These are phyloP conservation scores for Blastobotrys malaysiensis DNA, from an alignment of 1,139 yeast genomes.

Conservation along the genomic window DNA sequence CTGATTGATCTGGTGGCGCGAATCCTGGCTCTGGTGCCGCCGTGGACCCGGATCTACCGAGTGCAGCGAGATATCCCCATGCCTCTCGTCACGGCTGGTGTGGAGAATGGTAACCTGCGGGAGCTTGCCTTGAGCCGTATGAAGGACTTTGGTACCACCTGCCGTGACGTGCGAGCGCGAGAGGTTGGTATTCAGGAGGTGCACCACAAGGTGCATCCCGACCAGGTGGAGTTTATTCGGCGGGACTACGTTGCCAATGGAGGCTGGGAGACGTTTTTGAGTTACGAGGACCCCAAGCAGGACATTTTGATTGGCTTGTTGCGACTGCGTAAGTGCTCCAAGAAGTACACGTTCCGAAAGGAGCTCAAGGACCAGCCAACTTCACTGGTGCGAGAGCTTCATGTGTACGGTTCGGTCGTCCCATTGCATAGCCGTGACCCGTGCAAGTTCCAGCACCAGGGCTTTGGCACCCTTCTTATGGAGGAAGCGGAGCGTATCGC, in stretches of 20 bases:
- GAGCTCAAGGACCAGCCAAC: constrained; percentile 83
- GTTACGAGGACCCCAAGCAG: constrained; percentile 96
- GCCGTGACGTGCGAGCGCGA: constrained; percentile 97
- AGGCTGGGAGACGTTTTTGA: constrained; percentile 97
- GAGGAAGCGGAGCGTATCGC: constrained; percentile 98
- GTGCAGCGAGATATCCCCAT: constrained; percentile 98
- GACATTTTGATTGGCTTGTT: constrained; percentile 90
- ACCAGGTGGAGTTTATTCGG: constrained; percentile 91
- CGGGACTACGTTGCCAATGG: constrained; percentile 97
- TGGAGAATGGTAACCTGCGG: constrained; percentile 93
- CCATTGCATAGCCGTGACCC: constrained; percentile 98
- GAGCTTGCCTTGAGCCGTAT: constrained; percentile 94
- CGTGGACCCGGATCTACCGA: constrained; percentile 98
- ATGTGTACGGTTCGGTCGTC: constrained; percentile 95
- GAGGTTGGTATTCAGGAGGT: constrained; percentile 99
- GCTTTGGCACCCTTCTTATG: constrained; percentile 95
- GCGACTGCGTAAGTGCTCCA: constrained; percentile 82
- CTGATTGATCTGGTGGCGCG: constrained; percentile 92
- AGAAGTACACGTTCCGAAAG: constrained; percentile 83
- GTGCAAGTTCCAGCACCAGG: constrained; percentile 97
- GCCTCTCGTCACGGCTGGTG: constrained; percentile 98
- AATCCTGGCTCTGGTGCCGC: constrained; percentile 92
- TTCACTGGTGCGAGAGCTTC: constrained; percentile 90
- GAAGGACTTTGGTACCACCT: constrained; percentile 95
- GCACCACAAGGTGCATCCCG: constrained; percentile 95